Percentiles rank a stretch among this genome's conserved stretches.
Conservation (phyloP, 2,329 filamentous ascomycete genomes). For the Trichothecium sympodiale region DNA sequence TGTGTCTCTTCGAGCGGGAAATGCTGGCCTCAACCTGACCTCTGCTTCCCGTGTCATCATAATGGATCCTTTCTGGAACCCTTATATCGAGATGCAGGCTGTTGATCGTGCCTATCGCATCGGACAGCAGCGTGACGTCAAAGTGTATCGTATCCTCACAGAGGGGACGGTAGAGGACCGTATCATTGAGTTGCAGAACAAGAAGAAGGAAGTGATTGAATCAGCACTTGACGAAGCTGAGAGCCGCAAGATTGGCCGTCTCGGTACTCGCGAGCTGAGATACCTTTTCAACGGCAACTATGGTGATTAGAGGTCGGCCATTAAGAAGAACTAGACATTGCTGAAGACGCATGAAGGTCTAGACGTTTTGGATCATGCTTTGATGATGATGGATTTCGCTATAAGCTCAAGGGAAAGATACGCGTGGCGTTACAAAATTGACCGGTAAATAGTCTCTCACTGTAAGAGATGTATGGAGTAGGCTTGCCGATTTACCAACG, state of each 20-base stretch:
- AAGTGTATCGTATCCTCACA: slow-evolving; percentile 71
- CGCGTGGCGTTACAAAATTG: no score
- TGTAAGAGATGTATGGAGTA: no score
- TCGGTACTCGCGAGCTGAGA: slow-evolving; percentile 55
- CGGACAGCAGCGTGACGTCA: slow-evolving; percentile 63
- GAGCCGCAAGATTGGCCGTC: slow-evolving; percentile 51
- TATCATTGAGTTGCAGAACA: slow-evolving; percentile 67
- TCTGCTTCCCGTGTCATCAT: slow-evolving; percentile 79
- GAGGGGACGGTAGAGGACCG: slow-evolving; percentile 76
- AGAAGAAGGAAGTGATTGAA: slow-evolving; percentile 68
- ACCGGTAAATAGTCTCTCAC: no score
- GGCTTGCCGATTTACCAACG: no score
- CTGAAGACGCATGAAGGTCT: no score
- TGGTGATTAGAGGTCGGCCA: no score
- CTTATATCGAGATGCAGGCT: slow-evolving; percentile 84
- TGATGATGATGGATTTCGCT: no score
- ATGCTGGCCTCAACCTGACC: slow-evolving; percentile 75
- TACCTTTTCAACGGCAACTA: slow-evolving; percentile 46
- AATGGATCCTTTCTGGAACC: slow-evolving; percentile 91
- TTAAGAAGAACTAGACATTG: no score
- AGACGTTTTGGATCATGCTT: no score
- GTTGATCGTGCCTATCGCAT: slow-evolving; percentile 85
- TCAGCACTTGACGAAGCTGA: slow-evolving; percentile 70
- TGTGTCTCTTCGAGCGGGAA: slow-evolving; percentile 71
- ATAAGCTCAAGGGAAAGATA: no score